Percentiles rank a stretch among this genome's conserved stretches.
phyloP scores from a whole-genome alignment of 768 basidiomycete genomes.

The Podaxis sp. region DNA sequence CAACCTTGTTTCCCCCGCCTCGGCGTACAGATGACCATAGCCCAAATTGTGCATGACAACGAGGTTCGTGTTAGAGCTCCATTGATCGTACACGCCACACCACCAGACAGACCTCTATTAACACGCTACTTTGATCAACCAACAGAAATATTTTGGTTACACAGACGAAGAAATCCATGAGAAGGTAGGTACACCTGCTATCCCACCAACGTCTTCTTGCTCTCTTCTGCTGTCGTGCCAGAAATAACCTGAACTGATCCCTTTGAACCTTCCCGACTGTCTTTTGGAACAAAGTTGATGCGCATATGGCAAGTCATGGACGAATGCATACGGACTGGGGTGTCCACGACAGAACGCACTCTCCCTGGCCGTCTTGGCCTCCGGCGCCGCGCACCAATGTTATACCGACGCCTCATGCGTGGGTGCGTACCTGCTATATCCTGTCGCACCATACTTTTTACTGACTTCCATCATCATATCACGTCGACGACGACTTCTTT shows the following conservation, averaged over 20 bases:
- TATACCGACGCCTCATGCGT: slow-evolving; percentile 90
- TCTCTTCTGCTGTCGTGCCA: not conserved
- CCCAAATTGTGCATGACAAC: slow-evolving; percentile 92
- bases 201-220: not conserved
- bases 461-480: not conserved
- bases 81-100: not conserved
- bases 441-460: not conserved
- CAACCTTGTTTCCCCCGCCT: not conserved
- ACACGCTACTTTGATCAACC: not conserved
- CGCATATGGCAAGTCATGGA: slow-evolving; percentile 94
- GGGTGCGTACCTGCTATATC: slow-evolving; percentile 45
- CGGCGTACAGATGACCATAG: slow-evolving; percentile 75
- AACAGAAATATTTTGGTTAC: slow-evolving; percentile 64
- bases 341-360: slow-evolving; percentile 73
- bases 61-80: slow-evolving; percentile 43
- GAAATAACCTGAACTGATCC: not conserved
- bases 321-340: slow-evolving; percentile 83
- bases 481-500: slow-evolving; percentile 1
- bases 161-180: slow-evolving; percentile 71
- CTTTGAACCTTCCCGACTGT: not conserved
- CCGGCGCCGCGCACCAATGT: slow-evolving; percentile 80
- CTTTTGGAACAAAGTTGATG: slow-evolving; percentile 41
- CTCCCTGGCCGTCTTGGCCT: slow-evolving; percentile 85
- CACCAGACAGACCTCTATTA: not conserved
- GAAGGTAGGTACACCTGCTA: slow-evolving; percentile 46